Conservation (phyloP, 352 stramenopile species). For the Phytophthora boehmeriae region DNA sequence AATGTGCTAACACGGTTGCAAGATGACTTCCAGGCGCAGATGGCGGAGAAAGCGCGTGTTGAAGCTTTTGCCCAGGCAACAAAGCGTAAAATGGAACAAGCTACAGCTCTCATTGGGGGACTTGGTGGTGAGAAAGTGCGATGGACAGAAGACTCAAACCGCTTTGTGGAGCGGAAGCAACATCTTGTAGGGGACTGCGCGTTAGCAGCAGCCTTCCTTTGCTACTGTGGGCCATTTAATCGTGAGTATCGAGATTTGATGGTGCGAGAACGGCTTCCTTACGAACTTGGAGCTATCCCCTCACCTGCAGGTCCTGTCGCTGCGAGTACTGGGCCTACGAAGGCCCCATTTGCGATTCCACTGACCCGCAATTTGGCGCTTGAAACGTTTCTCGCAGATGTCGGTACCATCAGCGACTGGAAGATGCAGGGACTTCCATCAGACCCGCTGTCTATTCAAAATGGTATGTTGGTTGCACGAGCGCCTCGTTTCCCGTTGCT, state of each 20-base stretch:
- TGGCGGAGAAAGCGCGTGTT: conserved; percentile 86
- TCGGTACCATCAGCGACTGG: conserved; percentile 87
- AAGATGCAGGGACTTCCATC: conserved; percentile 86
- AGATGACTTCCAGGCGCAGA: conserved; percentile 89
- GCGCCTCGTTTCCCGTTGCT: conserved; percentile 83
- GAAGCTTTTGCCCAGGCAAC: conserved; percentile 86
- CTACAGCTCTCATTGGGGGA: conserved; percentile 86
- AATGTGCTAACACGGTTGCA: conserved; percentile 72
- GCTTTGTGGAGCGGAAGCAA: conserved; percentile 82
- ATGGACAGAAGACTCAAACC: conserved; percentile 90
- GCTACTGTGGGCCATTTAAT: conserved; percentile 92
- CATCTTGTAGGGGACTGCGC: conserved; percentile 89
- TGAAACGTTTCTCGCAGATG: conserved; percentile 77
- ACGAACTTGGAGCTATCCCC: conserved; percentile 62
- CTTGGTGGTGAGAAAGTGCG: conserved; percentile 82
- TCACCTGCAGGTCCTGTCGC: neutral
- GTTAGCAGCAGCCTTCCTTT: conserved; percentile 86
- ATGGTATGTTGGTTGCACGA: conserved; percentile 88
- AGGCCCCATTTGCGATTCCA: conserved; percentile 53
- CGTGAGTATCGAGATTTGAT: conserved; percentile 76
- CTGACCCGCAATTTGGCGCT: conserved; percentile 66
- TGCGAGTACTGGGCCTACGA: conserved; percentile 8
- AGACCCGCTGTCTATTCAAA: conserved; percentile 91
- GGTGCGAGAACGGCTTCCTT: conserved; percentile 62
- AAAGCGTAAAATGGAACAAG: conserved; percentile 91